A percentile compares a stretch with the other conserved stretches of the same genome.
Evolutionary conservation across 371 early-diverging fungal genomes (phyloP).

Genomic region (Zancudomyces culisetae): DNA sequence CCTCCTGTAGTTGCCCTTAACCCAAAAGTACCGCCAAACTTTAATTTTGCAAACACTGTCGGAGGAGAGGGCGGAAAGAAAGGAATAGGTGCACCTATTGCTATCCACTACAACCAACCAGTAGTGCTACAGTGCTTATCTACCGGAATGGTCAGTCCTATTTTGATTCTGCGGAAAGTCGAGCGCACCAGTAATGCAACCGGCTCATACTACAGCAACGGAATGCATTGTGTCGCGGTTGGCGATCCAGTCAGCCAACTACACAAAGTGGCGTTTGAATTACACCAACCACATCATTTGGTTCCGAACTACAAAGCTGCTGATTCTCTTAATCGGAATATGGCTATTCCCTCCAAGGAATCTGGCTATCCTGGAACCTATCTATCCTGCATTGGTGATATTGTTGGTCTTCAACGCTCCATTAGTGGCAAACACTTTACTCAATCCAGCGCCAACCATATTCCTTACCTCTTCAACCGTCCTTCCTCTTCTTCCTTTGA

Average conservation of each 20-base stretch:
- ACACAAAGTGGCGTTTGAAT: conserved; percentile 78
- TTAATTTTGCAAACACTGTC: conserved; percentile 11
- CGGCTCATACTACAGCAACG: conserved; percentile 26
- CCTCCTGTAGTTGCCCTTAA: conserved; percentile 58
- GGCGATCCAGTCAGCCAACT: conserved; percentile 74
- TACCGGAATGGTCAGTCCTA: conserved; percentile 63
- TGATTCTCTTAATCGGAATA: neutral
- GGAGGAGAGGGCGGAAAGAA: conserved; percentile 5
- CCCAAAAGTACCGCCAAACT: conserved; percentile 24
- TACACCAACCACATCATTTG: conserved; percentile 22
- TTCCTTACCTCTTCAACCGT: neutral
- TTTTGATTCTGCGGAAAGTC: conserved; percentile 64
- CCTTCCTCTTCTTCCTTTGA: neutral
- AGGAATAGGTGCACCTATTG: conserved; percentile 28
- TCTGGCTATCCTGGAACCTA: conserved; percentile 27
- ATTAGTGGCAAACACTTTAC: conserved; percentile 29
- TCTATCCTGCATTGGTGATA: conserved; percentile 49
- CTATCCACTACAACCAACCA: conserved; percentile 65
- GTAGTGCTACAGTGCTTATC: conserved; percentile 61
- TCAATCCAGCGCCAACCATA: neutral
- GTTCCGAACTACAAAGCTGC: neutral
- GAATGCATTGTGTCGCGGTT: conserved; percentile 24
- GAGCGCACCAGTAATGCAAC: conserved; percentile 60
- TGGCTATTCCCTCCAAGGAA: neutral
- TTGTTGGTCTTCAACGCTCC: conserved; percentile 51